Percentiles rank a stretch among this genome's conserved stretches.
phyloP scores from a whole-genome alignment of 805 yeast species.

The Starmerella lactis-condensi region DNA sequence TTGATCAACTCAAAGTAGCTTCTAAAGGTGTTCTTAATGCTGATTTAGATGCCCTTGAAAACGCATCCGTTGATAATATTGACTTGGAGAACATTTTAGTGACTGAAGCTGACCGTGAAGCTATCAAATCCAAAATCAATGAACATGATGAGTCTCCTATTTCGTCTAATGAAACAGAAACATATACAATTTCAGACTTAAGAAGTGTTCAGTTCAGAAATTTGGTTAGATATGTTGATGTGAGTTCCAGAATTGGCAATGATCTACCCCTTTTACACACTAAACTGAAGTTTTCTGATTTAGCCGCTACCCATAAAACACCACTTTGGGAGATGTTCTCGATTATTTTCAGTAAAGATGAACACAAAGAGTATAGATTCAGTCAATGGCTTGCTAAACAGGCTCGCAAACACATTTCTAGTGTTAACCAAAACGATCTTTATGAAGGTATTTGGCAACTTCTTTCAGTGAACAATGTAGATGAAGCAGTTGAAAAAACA shows the following conservation, averaged over 20 bases:
- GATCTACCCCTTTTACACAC: constrained; percentile 8
- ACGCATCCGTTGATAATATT: no score
- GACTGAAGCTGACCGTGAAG: no score
- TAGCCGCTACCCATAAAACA: neutral
- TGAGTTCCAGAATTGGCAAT: constrained; percentile 4
- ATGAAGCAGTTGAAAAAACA: constrained; percentile 45
- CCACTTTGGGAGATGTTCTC: constrained; percentile 7
- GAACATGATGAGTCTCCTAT: no score
- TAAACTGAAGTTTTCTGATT: constrained; percentile 3
- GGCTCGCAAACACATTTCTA: constrained; percentile 45
- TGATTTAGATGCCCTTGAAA: no score
- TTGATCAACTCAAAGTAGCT: constrained; percentile 12
- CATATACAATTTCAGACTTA: no score
- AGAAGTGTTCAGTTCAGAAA: no score
- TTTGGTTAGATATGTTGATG: no score
- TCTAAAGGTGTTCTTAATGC: constrained; percentile 5
- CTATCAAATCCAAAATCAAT: no score
- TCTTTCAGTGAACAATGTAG: constrained; percentile 34
- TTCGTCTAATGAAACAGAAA: no score
- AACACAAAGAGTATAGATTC: constrained; percentile 7
- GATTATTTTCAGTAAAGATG: constrained; percentile 1
- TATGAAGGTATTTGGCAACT: constrained; percentile 34
- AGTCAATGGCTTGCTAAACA: constrained; percentile 27
- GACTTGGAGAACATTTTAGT: no score
- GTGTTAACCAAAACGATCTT: constrained; percentile 20